phyloP scores from a whole-genome alignment of 306 rosid species.

The Cotoneaster glaucophyllus region DNA sequence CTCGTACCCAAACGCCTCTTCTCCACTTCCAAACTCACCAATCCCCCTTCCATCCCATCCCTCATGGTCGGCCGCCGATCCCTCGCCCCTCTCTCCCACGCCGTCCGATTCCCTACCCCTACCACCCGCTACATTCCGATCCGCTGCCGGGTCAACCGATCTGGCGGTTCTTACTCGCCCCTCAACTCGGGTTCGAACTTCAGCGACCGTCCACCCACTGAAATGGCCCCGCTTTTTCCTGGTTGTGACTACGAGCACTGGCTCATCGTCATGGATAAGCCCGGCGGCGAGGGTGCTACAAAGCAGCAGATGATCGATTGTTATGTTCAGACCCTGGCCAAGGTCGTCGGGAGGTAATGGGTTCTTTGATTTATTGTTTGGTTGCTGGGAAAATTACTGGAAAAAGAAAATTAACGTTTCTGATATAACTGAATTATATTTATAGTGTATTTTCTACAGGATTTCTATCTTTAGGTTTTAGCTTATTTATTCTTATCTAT shows the following conservation, averaged over 20 bases:
- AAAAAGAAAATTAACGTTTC: not conserved
- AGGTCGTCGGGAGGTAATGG: constrained; percentile 60
- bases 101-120: constrained; percentile 14
- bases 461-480: not conserved
- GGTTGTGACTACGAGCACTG: constrained; percentile 96
- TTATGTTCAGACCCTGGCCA: constrained; percentile 68
- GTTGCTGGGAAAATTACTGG: not conserved
- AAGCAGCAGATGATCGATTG: constrained; percentile 86
- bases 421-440: not conserved
- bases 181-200: constrained; percentile 62
- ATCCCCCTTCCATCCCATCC: constrained; percentile 28
- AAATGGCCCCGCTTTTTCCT: constrained; percentile 95
- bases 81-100: constrained; percentile 36
- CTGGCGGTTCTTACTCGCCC: constrained; percentile 74
- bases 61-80: constrained; percentile 33
- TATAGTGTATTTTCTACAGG: not conserved
- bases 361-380: not conserved
- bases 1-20: constrained; percentile 35
- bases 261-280: constrained; percentile 93
- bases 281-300: constrained; percentile 74
- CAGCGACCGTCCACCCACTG: constrained; percentile 88
- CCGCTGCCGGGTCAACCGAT: constrained; percentile 63
- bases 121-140: constrained; percentile 34
- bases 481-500: not conserved
- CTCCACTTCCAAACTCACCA: constrained; percentile 28